Evolutionary conservation across 176 grass and related monocot species (phyloP), one percentile per base, ranked within the genome.

Genomic region (Miscanthus lutarioriparius): DNA sequence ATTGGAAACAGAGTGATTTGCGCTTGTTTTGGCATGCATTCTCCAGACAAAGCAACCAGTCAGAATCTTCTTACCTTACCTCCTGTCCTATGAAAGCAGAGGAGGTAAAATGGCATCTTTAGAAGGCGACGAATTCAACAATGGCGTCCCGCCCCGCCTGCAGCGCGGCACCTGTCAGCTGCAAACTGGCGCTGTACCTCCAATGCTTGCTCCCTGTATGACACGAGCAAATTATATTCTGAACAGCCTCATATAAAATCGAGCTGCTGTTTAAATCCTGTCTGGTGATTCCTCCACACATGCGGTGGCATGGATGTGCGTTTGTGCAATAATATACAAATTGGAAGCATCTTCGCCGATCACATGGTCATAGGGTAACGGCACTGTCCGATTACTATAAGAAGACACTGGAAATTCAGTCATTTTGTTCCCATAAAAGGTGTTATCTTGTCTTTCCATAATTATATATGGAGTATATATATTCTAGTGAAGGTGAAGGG

Each of bases 221-320:
- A 87, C 80, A 87, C 4, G 6, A 20, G 32, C 68, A 45, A 13
- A 20, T 74, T 33, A 47, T 26, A 75, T 87, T 69, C 30, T 90
- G 75, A 74, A 32, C 17, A 10, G 16, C 35, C 23, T 26, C 39
- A 3, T 37, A 86, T 67, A 78, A 62, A 68, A 84, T 16, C 30
- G 49, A 62, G 61, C 6, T n/a, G 27, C 45, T 90, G 88, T 83
- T 67, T 70, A 79, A 59, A 66, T 33, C 54, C 45, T 90, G 84
- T 83, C 84, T 7, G 75, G 80, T 80, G 80, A 82, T 90, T 83
- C 48, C 70, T 70, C 43, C 77, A 74, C 84, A 90, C 84, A 84
- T 75, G 84, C 25, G 28, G 36, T 73, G 74, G 75, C 80, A 83
- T 74, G 47, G 71, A 66, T 16, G 39, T 16, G n/a, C n/a, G 16